These are phyloP conservation scores for Coleophoma cylindrospora DNA, from an alignment of 2,329 filamentous ascomycete genomes.

Conservation along the genomic window DNA sequence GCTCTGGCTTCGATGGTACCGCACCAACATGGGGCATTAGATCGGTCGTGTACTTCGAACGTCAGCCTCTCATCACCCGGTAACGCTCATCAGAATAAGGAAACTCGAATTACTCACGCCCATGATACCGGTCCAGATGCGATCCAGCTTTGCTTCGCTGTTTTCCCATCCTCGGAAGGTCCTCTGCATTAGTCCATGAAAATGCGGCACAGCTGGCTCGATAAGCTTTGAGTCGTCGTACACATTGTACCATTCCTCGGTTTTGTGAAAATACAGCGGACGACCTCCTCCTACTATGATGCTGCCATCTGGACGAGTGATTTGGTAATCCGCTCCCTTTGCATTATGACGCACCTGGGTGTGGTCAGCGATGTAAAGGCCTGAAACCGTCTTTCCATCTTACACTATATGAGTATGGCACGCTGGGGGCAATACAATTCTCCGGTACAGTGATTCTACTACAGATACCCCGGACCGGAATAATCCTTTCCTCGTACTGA, in stretches of 20 bases:
- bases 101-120: neutral
- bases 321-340: constrained; percentile 2
- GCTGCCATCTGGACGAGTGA: constrained; percentile 22
- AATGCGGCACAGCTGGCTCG: constrained; percentile 35
- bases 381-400: constrained; percentile 35
- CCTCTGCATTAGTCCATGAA: constrained; percentile 41
- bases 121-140: neutral
- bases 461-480: constrained; percentile 47
- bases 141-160: neutral
- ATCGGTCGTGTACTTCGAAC: neutral
- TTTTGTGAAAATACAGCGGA: constrained; percentile 13
- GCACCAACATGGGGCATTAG: neutral
- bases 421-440: constrained; percentile 18
- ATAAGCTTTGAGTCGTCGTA: constrained; percentile 40
- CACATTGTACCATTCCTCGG: constrained; percentile 38
- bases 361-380: constrained; percentile 26
- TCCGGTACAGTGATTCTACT: constrained; percentile 20
- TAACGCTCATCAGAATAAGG: neutral
- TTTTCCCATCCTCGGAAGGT: constrained; percentile 40
- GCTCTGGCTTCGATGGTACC: neutral
- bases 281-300: constrained; percentile 36
- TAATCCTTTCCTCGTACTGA: constrained; percentile 42
- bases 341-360: neutral
- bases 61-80: too few species aligned
- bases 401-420: constrained; percentile 33